Evolutionary conservation across 352 stramenopile genomes (phyloP).

Genomic region (Phytophthora vignae): DNA sequence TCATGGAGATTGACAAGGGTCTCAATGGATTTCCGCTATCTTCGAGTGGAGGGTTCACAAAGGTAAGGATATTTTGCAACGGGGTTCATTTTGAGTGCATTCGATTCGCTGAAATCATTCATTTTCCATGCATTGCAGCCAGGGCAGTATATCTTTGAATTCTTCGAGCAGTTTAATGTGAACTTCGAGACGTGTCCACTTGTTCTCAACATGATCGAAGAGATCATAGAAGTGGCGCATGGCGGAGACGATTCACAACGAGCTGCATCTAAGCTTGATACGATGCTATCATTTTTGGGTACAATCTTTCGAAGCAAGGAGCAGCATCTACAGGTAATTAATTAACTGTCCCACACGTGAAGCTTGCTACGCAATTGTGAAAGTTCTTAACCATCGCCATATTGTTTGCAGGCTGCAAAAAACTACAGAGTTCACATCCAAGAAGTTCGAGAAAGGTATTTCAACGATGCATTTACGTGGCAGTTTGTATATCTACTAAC

Average conservation of each 20-base stretch:
- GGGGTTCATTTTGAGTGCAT: neutral
- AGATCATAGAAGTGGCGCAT: slow-evolving; percentile 88
- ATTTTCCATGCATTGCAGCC: slow-evolving; percentile 41
- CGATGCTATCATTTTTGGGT: slow-evolving; percentile 83
- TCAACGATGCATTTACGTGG: slow-evolving; percentile 31
- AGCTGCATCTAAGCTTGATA: slow-evolving; percentile 80
- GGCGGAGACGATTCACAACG: slow-evolving; percentile 70
- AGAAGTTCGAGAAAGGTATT: slow-evolving; percentile 84
- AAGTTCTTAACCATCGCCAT: slow-evolving; percentile 5
- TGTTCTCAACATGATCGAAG: slow-evolving; percentile 88
- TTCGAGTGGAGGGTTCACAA: slow-evolving; percentile 78
- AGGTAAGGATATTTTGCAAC: slow-evolving; percentile 43
- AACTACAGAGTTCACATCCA: slow-evolving; percentile 92
- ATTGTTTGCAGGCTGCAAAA: slow-evolving; percentile 54
- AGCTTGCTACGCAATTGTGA: too few relatives aligned
- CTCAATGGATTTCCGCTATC: slow-evolving; percentile 82
- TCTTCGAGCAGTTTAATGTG: slow-evolving; percentile 92
- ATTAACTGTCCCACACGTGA: too few relatives aligned
- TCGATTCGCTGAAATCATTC: neutral
- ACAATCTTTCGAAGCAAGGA: slow-evolving; percentile 90
- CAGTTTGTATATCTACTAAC: slow-evolving; percentile 1
- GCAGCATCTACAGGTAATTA: slow-evolving; percentile 64
- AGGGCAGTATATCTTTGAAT: slow-evolving; percentile 91
- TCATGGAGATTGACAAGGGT: slow-evolving; percentile 88
- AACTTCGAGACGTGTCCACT: slow-evolving; percentile 90